Evolutionary conservation across 2,329 filamentous ascomycete species (phyloP).

Genomic region (Nothophaeocryptopus gaeumannii): DNA sequence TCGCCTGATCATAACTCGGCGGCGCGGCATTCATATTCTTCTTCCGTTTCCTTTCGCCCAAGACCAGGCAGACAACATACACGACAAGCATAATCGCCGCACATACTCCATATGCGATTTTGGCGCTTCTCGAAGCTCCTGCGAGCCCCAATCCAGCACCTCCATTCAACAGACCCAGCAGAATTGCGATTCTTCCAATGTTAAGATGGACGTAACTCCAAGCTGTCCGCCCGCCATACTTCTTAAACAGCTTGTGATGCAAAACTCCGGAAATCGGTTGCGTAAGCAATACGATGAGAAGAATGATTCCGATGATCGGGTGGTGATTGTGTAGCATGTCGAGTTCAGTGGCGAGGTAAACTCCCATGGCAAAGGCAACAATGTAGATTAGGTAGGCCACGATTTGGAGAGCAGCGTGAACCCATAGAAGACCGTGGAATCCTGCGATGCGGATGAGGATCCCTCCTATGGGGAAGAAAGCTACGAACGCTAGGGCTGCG

Average conservation of each 20-base stretch:
- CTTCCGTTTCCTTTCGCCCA: slow-evolving; percentile 29
- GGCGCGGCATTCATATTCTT: not conserved
- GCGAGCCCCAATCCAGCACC: slow-evolving; percentile 53
- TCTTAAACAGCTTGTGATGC: slow-evolving; percentile 53
- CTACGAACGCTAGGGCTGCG: slow-evolving; percentile 45
- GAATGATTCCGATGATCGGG: slow-evolving; percentile 53
- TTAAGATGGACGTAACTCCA: slow-evolving; percentile 43
- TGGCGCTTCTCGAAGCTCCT: slow-evolving; percentile 30
- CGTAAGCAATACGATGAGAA: slow-evolving; percentile 53
- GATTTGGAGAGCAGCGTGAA: slow-evolving; percentile 50
- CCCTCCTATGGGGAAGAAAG: slow-evolving; percentile 46
- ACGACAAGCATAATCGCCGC: slow-evolving; percentile 47
- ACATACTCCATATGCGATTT: slow-evolving; percentile 47
- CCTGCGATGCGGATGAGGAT: slow-evolving; percentile 46
- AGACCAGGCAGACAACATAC: slow-evolving; percentile 38
- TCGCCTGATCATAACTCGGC: not conserved
- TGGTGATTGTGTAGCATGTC: slow-evolving; percentile 44
- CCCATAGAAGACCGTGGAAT: slow-evolving; percentile 45
- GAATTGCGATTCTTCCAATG: slow-evolving; percentile 41
- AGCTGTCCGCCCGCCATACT: slow-evolving; percentile 44
- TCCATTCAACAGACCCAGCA: slow-evolving; percentile 56
- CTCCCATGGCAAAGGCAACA: slow-evolving; percentile 51
- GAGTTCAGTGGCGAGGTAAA: slow-evolving; percentile 48
- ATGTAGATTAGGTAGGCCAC: slow-evolving; percentile 50
- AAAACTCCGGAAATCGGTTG: slow-evolving; percentile 53